A percentile compares a stretch with the other conserved stretches of the same genome.
These are phyloP conservation scores for Zasmidium angulare DNA, from an alignment of 2,329 filamentous ascomycete species.

Conservation along the genomic window DNA sequence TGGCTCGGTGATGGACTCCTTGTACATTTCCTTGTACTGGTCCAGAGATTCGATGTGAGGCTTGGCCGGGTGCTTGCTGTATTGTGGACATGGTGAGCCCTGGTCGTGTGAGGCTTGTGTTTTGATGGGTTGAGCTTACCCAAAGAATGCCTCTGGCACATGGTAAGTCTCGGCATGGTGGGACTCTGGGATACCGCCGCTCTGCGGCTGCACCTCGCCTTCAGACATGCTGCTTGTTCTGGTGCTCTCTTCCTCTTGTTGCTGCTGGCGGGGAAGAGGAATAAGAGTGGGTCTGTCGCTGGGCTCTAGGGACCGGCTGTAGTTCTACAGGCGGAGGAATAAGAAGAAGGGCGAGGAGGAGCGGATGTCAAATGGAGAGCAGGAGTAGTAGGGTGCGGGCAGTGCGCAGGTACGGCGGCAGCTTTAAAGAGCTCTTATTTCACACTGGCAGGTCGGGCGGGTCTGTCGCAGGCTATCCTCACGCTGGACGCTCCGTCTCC, in stretches of 20 bases:
- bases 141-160: conserved; percentile 38
- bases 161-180: conserved; percentile 28
- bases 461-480: background rate
- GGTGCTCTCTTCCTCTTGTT: background rate
- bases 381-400: background rate
- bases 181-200: conserved; percentile 28
- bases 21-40: conserved; percentile 65
- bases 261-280: too few species aligned
- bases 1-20: conserved; percentile 86
- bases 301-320: background rate
- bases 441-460: background rate
- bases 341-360: background rate
- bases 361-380: background rate
- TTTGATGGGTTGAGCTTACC: conserved; percentile 34
- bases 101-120: conserved; percentile 2
- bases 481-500: background rate
- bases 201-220: conserved; percentile 18
- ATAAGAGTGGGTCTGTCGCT: background rate
- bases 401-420: background rate
- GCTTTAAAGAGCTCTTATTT: background rate
- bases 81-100: background rate
- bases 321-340: background rate
- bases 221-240: conserved; percentile 24
- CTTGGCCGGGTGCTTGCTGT: conserved; percentile 60
- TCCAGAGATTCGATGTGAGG: conserved; percentile 61